Evolutionary conservation across 306 rosid species (phyloP).

Genomic region (Fragaria nilgerrensis): DNA sequence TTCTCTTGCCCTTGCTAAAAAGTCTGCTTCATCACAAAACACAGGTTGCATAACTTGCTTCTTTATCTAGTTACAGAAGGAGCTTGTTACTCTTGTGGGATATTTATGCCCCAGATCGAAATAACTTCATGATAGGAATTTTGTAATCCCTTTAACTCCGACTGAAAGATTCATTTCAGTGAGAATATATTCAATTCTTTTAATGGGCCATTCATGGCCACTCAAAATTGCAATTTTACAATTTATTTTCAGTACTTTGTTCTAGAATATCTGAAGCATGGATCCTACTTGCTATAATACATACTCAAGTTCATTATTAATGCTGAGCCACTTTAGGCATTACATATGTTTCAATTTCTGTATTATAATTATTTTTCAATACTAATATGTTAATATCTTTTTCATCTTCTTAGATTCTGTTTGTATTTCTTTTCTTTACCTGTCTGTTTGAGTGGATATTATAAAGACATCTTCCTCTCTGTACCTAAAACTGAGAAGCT

Average conservation of each 20-base stretch:
- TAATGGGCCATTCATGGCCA: background rate
- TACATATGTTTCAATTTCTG: background rate
- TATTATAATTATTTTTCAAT: background rate
- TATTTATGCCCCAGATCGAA: background rate
- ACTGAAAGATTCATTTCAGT: background rate
- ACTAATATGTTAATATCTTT: background rate
- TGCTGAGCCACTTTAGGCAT: background rate
- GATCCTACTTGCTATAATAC: background rate
- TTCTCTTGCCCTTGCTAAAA: conserved; percentile 25
- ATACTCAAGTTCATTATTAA: background rate
- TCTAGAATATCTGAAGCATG: background rate
- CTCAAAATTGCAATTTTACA: background rate
- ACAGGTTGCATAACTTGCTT: conserved; percentile 21
- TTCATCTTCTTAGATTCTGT: background rate
- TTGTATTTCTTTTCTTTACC: background rate
- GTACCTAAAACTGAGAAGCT: background rate
- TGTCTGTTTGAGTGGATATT: background rate
- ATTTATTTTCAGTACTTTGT: background rate
- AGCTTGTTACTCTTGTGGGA: background rate
- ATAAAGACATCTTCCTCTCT: background rate
- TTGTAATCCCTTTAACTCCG: background rate
- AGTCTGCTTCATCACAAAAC: conserved; percentile 12
- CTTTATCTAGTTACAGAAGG: conserved; percentile 1
- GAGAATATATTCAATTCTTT: background rate
- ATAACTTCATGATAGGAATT: background rate